Base-by-base conservation (phyloP, 441 rosid genomes). In the Geranium incanum region DNA sequence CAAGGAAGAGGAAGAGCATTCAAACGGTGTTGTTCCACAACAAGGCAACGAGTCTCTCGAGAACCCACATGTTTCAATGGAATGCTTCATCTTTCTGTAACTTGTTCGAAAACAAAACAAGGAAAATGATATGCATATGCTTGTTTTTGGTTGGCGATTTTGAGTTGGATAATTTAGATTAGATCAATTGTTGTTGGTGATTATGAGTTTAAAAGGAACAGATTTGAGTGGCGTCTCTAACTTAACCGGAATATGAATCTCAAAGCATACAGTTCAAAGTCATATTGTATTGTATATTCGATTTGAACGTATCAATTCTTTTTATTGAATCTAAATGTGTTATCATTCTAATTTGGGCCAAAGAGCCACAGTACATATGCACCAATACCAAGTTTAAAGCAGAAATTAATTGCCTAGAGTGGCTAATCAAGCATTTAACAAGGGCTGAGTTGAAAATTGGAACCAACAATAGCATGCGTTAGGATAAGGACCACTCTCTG, bases 41-140 rank as follows among this genome's bases (percentile, higher is more conserved):
- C 73, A 28, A 64, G 74, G 62, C 18, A 81, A 41, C 0, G 84
- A 82, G 76, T 75, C 86, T 71, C 70, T 81, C 6, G 91, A 78
- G 6, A 83, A 88, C 69, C 93, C 96, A 67, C 84, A 74, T 4
- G 95, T 90, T 68, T 86, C 98, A 3, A 73, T 93, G 79, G 97
- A 91, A 75, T 89, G 98, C 75, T 93, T 93, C 81, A 93, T 93
- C 66, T 91, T 93, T 78, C 82, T 93, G 79, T 93, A 76, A 85
- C 33, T 28, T 28, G 33, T 28, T 28, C 3, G 33, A 28, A 28
- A 28, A 28, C 33, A 28, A 28, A 28, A 28, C 33, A 28, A 28
- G 33, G 33, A 28, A 28, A 28, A 28, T 28, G 33, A 1, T 1
- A 6, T 43, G 48, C 7, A 43, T 8, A 43, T 43, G 48, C 48